Percentiles rank a stretch among this genome's conserved stretches.
phyloP scores from a whole-genome alignment of 495 filamentous ascomycete species.

The Aspergillus avenaceus region DNA sequence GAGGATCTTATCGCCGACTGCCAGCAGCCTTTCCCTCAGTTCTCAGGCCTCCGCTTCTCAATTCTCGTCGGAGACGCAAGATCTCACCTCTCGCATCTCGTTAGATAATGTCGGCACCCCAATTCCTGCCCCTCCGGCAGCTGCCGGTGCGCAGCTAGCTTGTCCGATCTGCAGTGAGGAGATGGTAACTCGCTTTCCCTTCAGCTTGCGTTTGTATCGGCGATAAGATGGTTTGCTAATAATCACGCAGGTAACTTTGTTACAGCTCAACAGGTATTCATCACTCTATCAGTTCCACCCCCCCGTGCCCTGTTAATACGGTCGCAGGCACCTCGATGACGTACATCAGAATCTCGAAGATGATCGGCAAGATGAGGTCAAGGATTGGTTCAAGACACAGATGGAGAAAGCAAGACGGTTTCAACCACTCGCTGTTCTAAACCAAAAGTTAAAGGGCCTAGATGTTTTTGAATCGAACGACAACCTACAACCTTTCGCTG shows the following conservation, averaged over 20 bases:
- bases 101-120: constrained; percentile 47
- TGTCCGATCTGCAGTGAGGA: constrained; percentile 97
- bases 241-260: constrained; percentile 66
- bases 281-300: neutral
- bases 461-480: constrained; percentile 98
- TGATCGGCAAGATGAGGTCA: constrained; percentile 91
- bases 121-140: constrained; percentile 46
- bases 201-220: constrained; percentile 1
- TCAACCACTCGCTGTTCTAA: constrained; percentile 84
- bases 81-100: constrained; percentile 56
- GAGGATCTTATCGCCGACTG: constrained; percentile 55
- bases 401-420: constrained; percentile 95
- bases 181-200: constrained; percentile 58
- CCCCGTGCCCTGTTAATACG: constrained; percentile 13
- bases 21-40: constrained; percentile 55
- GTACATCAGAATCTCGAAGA: constrained; percentile 90
- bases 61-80: constrained; percentile 52
- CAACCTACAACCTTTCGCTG: constrained; percentile 30
- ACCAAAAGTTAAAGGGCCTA: constrained; percentile 95
- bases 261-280: constrained; percentile 81
- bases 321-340: constrained; percentile 81
- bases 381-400: constrained; percentile 96
- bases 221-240: constrained; percentile 10
- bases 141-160: constrained; percentile 62
- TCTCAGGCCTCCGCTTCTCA: constrained; percentile 61